Conservation (phyloP, 129 eudicot genomes). For the Chrysanthemum makinoi region DNA sequence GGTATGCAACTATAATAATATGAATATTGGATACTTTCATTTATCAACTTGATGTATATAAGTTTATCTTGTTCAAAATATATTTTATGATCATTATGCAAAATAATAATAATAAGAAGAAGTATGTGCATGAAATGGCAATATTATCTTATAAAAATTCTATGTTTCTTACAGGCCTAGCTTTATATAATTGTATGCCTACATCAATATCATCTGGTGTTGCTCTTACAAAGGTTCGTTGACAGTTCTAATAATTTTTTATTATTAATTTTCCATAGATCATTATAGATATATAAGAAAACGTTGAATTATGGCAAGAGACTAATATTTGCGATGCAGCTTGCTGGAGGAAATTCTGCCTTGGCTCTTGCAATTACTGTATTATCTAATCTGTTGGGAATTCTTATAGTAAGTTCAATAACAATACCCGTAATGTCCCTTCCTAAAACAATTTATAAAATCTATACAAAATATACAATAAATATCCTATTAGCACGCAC, state of each 20-base stretch:
- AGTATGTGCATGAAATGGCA: not conserved
- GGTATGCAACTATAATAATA: constrained; percentile 36
- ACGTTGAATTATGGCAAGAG: constrained; percentile 22
- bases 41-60: not conserved
- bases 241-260: not conserved
- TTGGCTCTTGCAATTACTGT: constrained; percentile 93
- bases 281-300: not conserved
- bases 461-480: not conserved
- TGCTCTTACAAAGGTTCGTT: constrained; percentile 73
- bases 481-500: too few relatives aligned
- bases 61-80: not conserved
- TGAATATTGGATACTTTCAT: not conserved
- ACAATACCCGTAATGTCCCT: not conserved
- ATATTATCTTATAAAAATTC: not conserved
- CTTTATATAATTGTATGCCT: constrained; percentile 88
- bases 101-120: too few relatives aligned
- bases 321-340: constrained; percentile 45
- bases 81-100: not conserved
- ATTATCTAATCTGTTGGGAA: constrained; percentile 74
- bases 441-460: constrained; percentile 7
- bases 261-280: not conserved
- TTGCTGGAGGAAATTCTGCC: constrained; percentile 94
- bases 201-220: constrained; percentile 95
- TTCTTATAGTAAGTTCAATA: constrained; percentile 66
- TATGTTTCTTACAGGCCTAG: constrained; percentile 61